These are phyloP conservation scores for Paraurostyla sp. DNA, from an alignment of 73 alveolate genomes.

Conservation along the genomic window DNA sequence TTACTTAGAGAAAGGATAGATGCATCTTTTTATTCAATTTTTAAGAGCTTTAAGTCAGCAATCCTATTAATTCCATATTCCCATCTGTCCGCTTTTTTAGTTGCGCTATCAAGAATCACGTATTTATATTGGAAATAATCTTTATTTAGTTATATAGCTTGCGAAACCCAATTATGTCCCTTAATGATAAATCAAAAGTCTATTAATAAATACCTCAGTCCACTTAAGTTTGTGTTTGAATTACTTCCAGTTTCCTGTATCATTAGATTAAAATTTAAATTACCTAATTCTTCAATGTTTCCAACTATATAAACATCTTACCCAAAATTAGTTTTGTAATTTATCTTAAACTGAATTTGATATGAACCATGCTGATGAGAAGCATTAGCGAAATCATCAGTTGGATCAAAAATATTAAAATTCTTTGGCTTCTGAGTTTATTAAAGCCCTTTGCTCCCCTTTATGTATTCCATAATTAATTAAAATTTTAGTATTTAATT, in stretches of 20 bases:
- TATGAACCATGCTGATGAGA: not conserved
- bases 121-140: conserved; percentile 76
- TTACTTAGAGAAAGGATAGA: conserved; percentile 51
- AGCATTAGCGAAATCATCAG: not conserved
- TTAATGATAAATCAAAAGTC: not conserved
- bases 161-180: conserved; percentile 81
- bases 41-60: conserved; percentile 15
- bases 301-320: conserved; percentile 32
- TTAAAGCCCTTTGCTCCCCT: not conserved
- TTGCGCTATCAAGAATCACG: conserved; percentile 63
- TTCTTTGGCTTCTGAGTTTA: not conserved
- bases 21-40: not conserved
- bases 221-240: conserved; percentile 26
- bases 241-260: not conserved
- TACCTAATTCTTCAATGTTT: conserved; percentile 43
- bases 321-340: conserved; percentile 42
- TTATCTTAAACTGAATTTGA: conserved; percentile 4
- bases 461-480: not conserved
- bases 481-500: not conserved
- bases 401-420: not conserved
- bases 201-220: not conserved
- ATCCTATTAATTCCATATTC: conserved; percentile 83
- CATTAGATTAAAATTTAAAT: not conserved
- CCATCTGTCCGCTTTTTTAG: conserved; percentile 66
- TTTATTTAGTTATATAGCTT: conserved; percentile 3